phyloP scores from a whole-genome alignment of 768 basidiomycete species.

The Podaxis sp. region DNA sequence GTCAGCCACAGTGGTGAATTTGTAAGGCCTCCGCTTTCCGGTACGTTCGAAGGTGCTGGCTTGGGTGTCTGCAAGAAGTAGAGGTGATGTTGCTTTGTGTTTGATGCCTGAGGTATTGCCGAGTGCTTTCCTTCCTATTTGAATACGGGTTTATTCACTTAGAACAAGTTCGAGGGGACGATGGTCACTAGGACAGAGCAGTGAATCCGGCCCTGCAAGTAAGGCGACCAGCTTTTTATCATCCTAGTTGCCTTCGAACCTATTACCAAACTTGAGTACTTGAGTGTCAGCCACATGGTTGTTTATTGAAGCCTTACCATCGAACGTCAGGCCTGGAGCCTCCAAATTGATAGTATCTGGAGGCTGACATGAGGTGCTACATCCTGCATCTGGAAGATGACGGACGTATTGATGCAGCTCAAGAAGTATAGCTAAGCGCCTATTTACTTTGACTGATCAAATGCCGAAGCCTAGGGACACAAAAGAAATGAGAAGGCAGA shows the following conservation, averaged over 20 bases:
- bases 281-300: neutral
- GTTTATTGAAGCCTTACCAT: constrained; percentile 17
- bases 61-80: constrained; percentile 34
- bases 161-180: constrained; percentile 39
- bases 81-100: constrained; percentile 40
- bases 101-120: constrained; percentile 36
- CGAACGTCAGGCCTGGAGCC: constrained; percentile 24
- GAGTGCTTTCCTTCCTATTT: neutral
- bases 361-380: neutral
- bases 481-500: neutral
- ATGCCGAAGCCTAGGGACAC: neutral
- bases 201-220: constrained; percentile 27
- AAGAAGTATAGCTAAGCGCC: too few relatives aligned
- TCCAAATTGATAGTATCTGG: constrained; percentile 25
- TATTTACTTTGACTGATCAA: neutral
- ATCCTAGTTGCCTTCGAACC: constrained; percentile 25
- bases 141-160: constrained; percentile 28
- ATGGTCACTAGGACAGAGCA: constrained; percentile 24
- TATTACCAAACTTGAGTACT: neutral
- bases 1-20: constrained; percentile 17
- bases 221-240: constrained; percentile 32
- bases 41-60: constrained; percentile 25
- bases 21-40: constrained; percentile 5
- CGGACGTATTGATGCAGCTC: neutral
- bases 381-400: neutral